Conservation (phyloP, 495 filamentous ascomycete genomes). For the Penicillium dipodomyicola region DNA sequence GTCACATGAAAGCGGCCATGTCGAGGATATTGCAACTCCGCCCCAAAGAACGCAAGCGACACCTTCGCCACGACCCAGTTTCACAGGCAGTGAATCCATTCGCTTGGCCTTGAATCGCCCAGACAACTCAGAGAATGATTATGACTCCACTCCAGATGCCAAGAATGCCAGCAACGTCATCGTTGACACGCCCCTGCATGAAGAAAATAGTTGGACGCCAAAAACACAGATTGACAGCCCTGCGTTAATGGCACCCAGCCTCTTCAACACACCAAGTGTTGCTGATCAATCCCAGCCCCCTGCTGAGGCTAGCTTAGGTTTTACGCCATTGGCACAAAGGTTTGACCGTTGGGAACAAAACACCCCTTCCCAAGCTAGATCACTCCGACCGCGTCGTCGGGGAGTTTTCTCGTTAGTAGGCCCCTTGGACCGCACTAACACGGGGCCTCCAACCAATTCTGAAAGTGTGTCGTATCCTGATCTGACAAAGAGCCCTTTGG, state of each 20-base stretch:
- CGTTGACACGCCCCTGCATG: slow-evolving; percentile 12
- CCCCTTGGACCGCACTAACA: slow-evolving; percentile 17
- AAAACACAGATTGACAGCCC: slow-evolving; percentile 20
- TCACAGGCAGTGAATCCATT: slow-evolving; percentile 11
- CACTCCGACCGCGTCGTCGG: slow-evolving; percentile 31
- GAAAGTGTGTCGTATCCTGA: slow-evolving; percentile 29
- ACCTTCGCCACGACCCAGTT: slow-evolving; percentile 21
- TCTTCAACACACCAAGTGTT: slow-evolving; percentile 21
- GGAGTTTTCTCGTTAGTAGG: slow-evolving; percentile 50
- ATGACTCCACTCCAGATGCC: slow-evolving; percentile 8
- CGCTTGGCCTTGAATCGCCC: slow-evolving; percentile 23
- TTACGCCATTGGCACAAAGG: slow-evolving; percentile 61
- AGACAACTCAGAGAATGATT: slow-evolving; percentile 33
- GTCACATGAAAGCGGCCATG: slow-evolving; percentile 21
- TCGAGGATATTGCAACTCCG: slow-evolving; percentile 14
- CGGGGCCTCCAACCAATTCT: slow-evolving; percentile 8
- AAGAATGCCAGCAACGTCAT: slow-evolving; percentile 14
- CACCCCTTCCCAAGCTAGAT: slow-evolving; percentile 46
- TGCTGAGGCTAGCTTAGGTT: slow-evolving; percentile 42
- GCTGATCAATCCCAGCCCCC: slow-evolving; percentile 25
- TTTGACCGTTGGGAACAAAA: slow-evolving; percentile 59
- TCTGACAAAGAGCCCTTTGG: slow-evolving; percentile 21
- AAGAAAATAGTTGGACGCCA: slow-evolving; percentile 16
- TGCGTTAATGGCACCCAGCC: slow-evolving; percentile 24
- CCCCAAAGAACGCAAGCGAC: slow-evolving; percentile 7